phyloP scores from a whole-genome alignment of 345 rosid species.

The Gossypium thurberi region DNA sequence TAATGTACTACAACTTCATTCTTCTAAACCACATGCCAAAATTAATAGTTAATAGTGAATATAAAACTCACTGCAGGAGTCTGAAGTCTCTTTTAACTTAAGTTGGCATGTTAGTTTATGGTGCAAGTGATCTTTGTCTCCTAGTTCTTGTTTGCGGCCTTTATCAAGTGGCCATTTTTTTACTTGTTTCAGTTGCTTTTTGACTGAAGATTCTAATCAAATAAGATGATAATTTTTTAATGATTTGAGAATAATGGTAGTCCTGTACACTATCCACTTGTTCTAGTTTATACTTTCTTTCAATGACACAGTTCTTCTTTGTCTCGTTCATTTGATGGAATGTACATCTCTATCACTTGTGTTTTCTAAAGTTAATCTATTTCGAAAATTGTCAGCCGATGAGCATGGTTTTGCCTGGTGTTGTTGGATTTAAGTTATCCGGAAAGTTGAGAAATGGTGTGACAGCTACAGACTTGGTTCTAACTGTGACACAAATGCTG shows the following conservation, averaged over 20 bases:
- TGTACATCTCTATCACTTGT: neutral
- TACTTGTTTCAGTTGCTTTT: neutral
- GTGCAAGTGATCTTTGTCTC: neutral
- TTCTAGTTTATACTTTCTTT: neutral
- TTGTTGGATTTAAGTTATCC: constrained; percentile 91
- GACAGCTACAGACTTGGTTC: constrained; percentile 96
- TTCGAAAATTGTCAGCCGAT: constrained; percentile 57
- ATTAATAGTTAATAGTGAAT: neutral
- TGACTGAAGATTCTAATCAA: neutral
- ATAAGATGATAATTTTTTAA: neutral
- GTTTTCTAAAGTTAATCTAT: constrained; percentile 10
- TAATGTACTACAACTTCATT: neutral
- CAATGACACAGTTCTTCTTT: neutral
- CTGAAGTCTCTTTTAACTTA: neutral
- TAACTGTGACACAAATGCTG: constrained; percentile 94
- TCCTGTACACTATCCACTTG: neutral
- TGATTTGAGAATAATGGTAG: neutral
- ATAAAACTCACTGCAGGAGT: neutral
- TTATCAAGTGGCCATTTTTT: neutral
- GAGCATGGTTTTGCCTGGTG: constrained; percentile 99
- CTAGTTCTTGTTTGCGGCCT: neutral
- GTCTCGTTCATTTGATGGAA: neutral
- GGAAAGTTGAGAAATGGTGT: constrained; percentile 83
- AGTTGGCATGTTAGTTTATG: neutral
- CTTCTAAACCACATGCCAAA: neutral